Evolutionary conservation across 805 yeast species (phyloP).

Genomic region (Clavispora vitiphila): DNA sequence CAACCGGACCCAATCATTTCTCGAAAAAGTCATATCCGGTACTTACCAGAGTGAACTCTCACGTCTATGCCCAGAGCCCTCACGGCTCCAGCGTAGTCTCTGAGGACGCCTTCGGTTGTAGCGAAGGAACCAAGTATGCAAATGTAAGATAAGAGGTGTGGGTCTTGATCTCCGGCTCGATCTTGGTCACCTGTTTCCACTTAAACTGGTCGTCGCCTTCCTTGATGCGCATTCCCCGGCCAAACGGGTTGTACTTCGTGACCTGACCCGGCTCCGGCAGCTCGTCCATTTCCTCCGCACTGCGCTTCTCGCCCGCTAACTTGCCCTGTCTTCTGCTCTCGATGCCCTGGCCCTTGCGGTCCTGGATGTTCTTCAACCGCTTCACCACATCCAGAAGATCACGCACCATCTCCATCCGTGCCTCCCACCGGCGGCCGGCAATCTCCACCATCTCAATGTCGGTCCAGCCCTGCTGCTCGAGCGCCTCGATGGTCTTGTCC

Average conservation of each 20-base stretch:
- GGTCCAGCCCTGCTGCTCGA: slow-evolving; percentile 76
- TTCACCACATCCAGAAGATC: slow-evolving; percentile 71
- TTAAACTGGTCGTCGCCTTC: slow-evolving; percentile 81
- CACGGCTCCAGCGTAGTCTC: too few species aligned
- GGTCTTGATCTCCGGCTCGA: slow-evolving; percentile 81
- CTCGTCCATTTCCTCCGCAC: slow-evolving; percentile 12
- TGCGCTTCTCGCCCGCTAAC: slow-evolving; percentile 19
- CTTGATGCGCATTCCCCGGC: slow-evolving; percentile 74
- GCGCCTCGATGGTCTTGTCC: slow-evolving; percentile 71
- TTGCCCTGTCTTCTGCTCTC: slow-evolving; percentile 46
- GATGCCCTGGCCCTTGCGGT: slow-evolving; percentile 59
- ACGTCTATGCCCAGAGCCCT: too few species aligned
- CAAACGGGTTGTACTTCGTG: slow-evolving; percentile 74
- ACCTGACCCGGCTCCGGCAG: slow-evolving; percentile 5
- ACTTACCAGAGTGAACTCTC: too few species aligned
- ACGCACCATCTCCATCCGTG: slow-evolving; percentile 83
- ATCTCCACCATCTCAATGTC: slow-evolving; percentile 90
- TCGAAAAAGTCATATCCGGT: too few species aligned
- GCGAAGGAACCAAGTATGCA: slow-evolving; percentile 48
- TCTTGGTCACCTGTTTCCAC: slow-evolving; percentile 82
- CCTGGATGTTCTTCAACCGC: slow-evolving; percentile 73
- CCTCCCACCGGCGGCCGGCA: slow-evolving; percentile 80
- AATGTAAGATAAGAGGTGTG: slow-evolving; percentile 94
- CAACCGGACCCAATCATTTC: too few species aligned
- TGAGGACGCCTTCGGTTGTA: not conserved